These are phyloP conservation scores for Nigrospora oryzae DNA, from an alignment of 2,329 filamentous ascomycete species.

Conservation along the genomic window DNA sequence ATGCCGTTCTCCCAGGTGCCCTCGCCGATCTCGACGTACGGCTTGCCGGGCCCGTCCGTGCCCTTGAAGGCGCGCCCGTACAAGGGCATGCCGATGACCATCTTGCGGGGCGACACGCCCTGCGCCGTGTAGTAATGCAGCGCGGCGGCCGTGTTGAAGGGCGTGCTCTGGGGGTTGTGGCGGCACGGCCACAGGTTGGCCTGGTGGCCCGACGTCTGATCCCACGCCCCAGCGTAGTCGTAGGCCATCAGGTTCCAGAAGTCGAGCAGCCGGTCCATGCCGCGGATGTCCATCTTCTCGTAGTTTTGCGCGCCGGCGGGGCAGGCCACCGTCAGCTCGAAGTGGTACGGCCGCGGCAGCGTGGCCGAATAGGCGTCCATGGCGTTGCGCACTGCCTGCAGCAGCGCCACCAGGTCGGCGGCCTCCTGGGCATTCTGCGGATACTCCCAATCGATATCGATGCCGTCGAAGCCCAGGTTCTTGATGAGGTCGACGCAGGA, in stretches of 20 bases:
- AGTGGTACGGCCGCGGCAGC: slow-evolving; percentile 37
- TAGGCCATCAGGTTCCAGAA: slow-evolving; percentile 86
- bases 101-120: slow-evolving; percentile 60
- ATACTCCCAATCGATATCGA: slow-evolving; percentile 65
- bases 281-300: slow-evolving; percentile 50
- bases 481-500: slow-evolving; percentile 68
- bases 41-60: slow-evolving; percentile 64
- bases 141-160: slow-evolving; percentile 68
- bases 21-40: slow-evolving; percentile 64
- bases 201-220: slow-evolving; percentile 62
- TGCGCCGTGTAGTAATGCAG: slow-evolving; percentile 59
- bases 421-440: slow-evolving; percentile 48
- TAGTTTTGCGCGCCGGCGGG: slow-evolving; percentile 57
- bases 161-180: slow-evolving; percentile 55
- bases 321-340: slow-evolving; percentile 57
- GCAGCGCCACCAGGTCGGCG: slow-evolving; percentile 48
- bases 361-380: slow-evolving; percentile 48
- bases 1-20: slow-evolving; percentile 81
- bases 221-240: slow-evolving; percentile 82
- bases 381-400: slow-evolving; percentile 45
- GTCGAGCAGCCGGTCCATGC: slow-evolving; percentile 59
- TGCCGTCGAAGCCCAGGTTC: slow-evolving; percentile 69
- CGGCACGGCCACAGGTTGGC: slow-evolving; percentile 63
- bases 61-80: slow-evolving; percentile 81
- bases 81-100: slow-evolving; percentile 85